Percentiles rank a stretch among this genome's conserved stretches.
These are phyloP conservation scores for Saccharomycopsis microspora DNA, from an alignment of 805 yeast genomes.

Conservation along the genomic window DNA sequence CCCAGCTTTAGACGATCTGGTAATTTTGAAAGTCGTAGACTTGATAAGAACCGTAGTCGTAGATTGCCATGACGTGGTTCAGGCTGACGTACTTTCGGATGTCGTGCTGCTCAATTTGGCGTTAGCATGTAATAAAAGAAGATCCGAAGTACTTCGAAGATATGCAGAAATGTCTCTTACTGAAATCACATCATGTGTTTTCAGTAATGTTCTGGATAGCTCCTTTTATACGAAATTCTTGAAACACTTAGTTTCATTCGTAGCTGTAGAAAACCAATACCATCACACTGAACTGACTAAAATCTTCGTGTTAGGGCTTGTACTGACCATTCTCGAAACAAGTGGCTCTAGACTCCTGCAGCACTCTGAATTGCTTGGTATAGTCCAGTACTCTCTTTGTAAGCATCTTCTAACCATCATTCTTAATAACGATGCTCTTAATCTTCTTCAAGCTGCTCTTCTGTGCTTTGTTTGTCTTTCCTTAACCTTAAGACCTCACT, in stretches of 20 bases:
- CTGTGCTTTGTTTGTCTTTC: conserved; percentile 65
- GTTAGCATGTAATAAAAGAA: conserved; percentile 82
- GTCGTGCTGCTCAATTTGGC: conserved; percentile 86
- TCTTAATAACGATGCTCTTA: conserved; percentile 61
- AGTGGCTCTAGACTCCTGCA: conserved; percentile 47
- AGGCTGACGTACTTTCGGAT: conserved; percentile 60
- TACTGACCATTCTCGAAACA: conserved; percentile 73
- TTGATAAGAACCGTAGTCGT: conserved; percentile 45
- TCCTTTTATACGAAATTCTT: conserved; percentile 42
- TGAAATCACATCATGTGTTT: conserved; percentile 57
- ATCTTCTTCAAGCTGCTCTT: conserved; percentile 63
- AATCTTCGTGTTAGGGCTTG: conserved; percentile 65
- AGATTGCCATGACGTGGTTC: too few species aligned
- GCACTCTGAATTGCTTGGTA: conserved; percentile 40
- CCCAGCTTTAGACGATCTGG: conserved; percentile 85
- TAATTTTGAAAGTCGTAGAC: conserved; percentile 69
- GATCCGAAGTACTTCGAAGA: conserved; percentile 80
- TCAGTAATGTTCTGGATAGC: conserved; percentile 53
- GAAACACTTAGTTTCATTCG: conserved; percentile 63
- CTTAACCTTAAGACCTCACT: conserved; percentile 48
- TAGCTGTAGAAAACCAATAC: conserved; percentile 71
- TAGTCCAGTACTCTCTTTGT: conserved; percentile 73
- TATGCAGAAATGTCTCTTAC: conserved; percentile 81
- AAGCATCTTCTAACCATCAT: conserved; percentile 75
- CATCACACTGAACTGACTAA: conserved; percentile 84